Evolutionary conservation across 176 grass and related monocot species (phyloP), one percentile per base, ranked within the genome.

Genomic region (Oryza punctata): DNA sequence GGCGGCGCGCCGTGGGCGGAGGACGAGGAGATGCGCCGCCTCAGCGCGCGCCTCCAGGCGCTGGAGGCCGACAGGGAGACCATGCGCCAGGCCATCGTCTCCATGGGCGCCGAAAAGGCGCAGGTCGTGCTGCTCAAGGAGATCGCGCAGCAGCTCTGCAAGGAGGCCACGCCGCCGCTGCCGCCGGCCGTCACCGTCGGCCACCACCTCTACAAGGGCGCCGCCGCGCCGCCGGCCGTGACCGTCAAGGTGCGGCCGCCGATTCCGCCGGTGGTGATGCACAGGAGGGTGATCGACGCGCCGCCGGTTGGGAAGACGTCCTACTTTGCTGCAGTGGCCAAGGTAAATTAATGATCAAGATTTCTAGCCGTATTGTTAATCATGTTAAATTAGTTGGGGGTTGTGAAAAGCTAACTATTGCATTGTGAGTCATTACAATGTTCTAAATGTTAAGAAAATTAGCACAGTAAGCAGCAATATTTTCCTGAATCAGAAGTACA

Each of bases 61-160:
- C 82, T 98, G 24, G 96, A 98, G 69, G 90, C 92, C 1, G 93
- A 98, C 57, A 46, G 89, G 84, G 96, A 98, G 84, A 90, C 93
- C 3, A 93, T 95, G 90, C 84, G 85, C n/a, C 87, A 98, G 77
- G 80, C 87, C 13, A 89, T 99, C 63, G 85, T 93, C 72, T 89
- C 85, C 65, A 82, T 92, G 79, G 91, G 89, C 11, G 15, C 90
- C 4, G 86, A 94, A 37, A 98, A 95, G 81, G 87, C 87, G 68
- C 89, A 98, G 78, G 88, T 89, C 6, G 47, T 87, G 74, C 66
- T 95, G 46, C 79, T 93, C 89, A 98, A 88, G 87, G 90, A 98
- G 85, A 98, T 98, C 49, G 91, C 89, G 10, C 96, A 95, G 81
- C 86, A 98, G 67, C 81, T 98, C 32, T 91, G 82, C 49, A 92